Evolutionary conservation across 164 flowering plant genomes (phyloP), one percentile per base, ranked within the genome.

Genomic region (Berberis thunbergii): DNA sequence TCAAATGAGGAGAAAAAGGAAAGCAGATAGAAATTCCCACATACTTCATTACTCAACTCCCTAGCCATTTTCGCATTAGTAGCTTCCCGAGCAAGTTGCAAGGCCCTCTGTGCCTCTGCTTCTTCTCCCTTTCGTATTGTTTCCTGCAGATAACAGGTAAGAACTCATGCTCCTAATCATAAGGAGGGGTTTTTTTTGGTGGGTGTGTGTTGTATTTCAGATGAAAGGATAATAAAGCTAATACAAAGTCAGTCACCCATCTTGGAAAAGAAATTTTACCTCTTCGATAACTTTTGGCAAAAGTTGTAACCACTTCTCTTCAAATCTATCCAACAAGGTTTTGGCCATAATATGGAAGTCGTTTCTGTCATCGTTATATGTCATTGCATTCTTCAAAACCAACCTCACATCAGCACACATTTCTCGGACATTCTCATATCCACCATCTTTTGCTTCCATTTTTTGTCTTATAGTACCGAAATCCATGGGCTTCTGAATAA

Each of bases 401-500:
- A 90, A 72, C 71, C 90, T 88, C 67, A 88, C 88, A 77, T 93
- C 96, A 66, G 89, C 79, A 74, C 77, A 84, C 69, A 87, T 81
- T 67, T 93, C 90, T 48, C 97, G 69, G 39, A 90, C 97, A 77
- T 85, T 71, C 74, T 82, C 88, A 76, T 90, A 90, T 48, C 89
- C 93, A 57, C 89, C 91, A 81, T 88, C 96, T 76, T 80, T 88
- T 4, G 88, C 91, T 76, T 90, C 97, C 92, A 91, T 88, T 74
- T 83, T 80, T 65, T 79, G 86, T 69, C 75, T 84, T 54, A 93
- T 82, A 6, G 95, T 93, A 69, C 85, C 74, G 71, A 93, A 86
- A 77, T 93, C 97, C 98, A 93, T 88, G 26, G 96, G 97, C 82
- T 81, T 93, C 58, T 87, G 83, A 74, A 93, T 93, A 61, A 93